Base-by-base conservation (phyloP, 2,329 filamentous ascomycete species). In the Diaporthe ampelina region DNA sequence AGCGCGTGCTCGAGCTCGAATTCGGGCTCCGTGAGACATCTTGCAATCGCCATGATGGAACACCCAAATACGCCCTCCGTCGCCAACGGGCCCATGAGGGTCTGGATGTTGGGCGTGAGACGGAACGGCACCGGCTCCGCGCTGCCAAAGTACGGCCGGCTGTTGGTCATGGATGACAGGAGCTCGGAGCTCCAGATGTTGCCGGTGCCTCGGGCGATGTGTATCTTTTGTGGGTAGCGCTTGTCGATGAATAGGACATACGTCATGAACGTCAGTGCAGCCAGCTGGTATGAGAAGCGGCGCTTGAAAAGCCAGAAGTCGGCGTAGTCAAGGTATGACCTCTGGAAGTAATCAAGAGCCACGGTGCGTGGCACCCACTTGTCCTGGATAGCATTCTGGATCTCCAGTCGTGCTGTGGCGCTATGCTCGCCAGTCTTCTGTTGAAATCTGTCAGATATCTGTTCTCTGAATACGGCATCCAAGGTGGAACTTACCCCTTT, bases 221-320 rank as follows among this genome's bases (percentile, higher is more conserved):
- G 93, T 83, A 98, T 93, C 88, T 99, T 99, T 84, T 95, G 95
- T 8, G 97, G 97, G 83, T 97, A 98, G 40, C 97, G 94, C 82
- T 95, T 95, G 82, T 96, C 95, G 92, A 99, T 98, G 85, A 96
- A 96, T 86, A 99, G 93, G 74, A 98, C 93, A 82, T 98, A 99
- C 5, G 97, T 98, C 94, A 99, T 98, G 86, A 99, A 99, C 0
- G 97, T 98, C 77, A 98, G 89, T 1, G 95, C 92, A 26, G 97
- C 96, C 76, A 98, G 92, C 84, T 99, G 97, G 86, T 98, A 98
- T 29, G 95, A 94, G 85, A 99, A 98, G 78, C 98, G 95, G 74
- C 95, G 93, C 74, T 97, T 94, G 94, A 99, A 99, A 74, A 99
- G 90, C 95, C 96, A 99, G 88, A 98, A 98, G 80, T 98, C 95